A percentile compares a stretch with the other conserved stretches of the same genome.
phyloP scores from a whole-genome alignment of 352 stramenopile species.

The Phytophthora hibernalis region DNA sequence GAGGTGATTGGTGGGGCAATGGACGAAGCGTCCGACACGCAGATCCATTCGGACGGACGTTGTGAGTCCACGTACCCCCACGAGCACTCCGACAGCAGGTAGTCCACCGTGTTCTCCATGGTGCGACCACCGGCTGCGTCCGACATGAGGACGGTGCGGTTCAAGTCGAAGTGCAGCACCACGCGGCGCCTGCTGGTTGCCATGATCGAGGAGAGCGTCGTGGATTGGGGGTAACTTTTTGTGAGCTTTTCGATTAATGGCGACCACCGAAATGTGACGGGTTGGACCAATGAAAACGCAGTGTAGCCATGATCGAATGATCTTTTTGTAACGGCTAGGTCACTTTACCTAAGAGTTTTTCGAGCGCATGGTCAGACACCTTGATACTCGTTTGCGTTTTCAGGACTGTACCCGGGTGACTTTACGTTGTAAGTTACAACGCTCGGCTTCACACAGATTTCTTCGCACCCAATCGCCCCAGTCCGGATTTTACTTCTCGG shows the following conservation, averaged over 20 bases:
- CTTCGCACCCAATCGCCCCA: too few species aligned
- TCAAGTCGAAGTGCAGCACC: constrained; percentile 90
- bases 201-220: constrained; percentile 35
- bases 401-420: too few species aligned
- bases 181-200: constrained; percentile 46
- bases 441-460: neutral
- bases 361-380: too few species aligned
- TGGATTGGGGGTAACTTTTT: neutral
- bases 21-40: constrained; percentile 62
- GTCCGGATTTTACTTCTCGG: too few species aligned
- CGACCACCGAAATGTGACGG: too few species aligned
- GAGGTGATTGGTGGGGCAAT: constrained; percentile 41
- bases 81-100: constrained; percentile 83
- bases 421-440: too few species aligned
- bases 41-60: constrained; percentile 54
- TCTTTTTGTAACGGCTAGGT: too few species aligned
- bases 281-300: too few species aligned
- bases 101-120: constrained; percentile 91
- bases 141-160: constrained; percentile 91
- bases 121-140: constrained; percentile 85
- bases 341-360: too few species aligned
- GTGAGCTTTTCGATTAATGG: too few species aligned
- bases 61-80: constrained; percentile 66
- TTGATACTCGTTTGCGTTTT: too few species aligned
- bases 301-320: too few species aligned